These are phyloP conservation scores for Melampsora larici-populina DNA, from an alignment of 1,284 basidiomycete species.

Conservation along the genomic window DNA sequence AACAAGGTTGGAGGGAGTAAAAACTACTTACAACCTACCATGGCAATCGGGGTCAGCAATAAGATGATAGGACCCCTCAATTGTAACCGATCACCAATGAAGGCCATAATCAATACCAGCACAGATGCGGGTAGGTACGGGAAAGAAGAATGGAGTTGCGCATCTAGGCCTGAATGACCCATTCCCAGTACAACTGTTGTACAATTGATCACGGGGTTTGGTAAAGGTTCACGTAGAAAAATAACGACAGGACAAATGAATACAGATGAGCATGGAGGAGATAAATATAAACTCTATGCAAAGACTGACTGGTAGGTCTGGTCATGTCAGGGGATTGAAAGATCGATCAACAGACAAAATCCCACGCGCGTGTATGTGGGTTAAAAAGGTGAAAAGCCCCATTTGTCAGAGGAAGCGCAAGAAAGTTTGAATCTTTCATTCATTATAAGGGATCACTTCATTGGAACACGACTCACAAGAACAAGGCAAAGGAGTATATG, in stretches of 20 bases:
- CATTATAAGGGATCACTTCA: no score
- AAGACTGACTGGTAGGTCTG: no score
- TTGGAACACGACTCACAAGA: slow-evolving; percentile 38
- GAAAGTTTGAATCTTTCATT: no score
- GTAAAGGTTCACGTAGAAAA: no score
- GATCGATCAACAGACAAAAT: no score
- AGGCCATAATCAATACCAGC: slow-evolving; percentile 46
- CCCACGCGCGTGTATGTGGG: no score
- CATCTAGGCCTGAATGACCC: slow-evolving; percentile 41
- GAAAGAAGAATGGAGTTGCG: slow-evolving; percentile 48
- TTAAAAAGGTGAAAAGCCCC: no score
- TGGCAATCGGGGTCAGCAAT: slow-evolving; percentile 46
- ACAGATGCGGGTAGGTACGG: slow-evolving; percentile 49
- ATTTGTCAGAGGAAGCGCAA: no score
- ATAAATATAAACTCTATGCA: no score
- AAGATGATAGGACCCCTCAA: slow-evolving; percentile 48
- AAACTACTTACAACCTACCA: slow-evolving; percentile 48
- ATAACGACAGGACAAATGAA: background rate
- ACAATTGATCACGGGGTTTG: no score
- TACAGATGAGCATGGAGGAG: no score
- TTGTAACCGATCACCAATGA: slow-evolving; percentile 46
- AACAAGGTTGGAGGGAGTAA: background rate
- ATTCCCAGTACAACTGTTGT: slow-evolving; percentile 21
- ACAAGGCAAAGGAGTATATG: slow-evolving; percentile 34
- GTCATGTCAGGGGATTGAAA: no score